Conservation (phyloP, 2,329 filamentous ascomycete species). For the Venturia asperata region DNA sequence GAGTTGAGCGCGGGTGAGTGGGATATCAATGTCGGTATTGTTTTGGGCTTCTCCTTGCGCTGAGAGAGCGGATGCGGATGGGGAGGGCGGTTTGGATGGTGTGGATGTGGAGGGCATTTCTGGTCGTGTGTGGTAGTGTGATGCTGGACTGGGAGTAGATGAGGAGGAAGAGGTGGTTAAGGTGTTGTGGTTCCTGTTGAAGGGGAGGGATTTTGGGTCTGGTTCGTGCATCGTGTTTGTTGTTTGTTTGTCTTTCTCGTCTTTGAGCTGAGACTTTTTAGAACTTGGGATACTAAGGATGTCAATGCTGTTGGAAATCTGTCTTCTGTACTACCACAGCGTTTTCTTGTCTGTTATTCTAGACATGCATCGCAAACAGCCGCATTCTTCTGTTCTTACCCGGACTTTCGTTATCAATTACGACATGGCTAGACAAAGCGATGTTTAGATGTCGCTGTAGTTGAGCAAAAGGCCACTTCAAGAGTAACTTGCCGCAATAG, state of each 20-base stretch:
- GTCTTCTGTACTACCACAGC: background rate
- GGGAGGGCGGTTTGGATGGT: background rate
- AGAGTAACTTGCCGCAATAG: background rate
- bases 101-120: background rate
- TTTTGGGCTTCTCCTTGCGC: background rate
- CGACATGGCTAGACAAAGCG: slow-evolving; percentile 1
- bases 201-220: background rate
- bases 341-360: background rate
- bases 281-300: background rate
- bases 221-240: background rate
- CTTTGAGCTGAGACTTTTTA: background rate
- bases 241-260: background rate
- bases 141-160: background rate
- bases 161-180: background rate
- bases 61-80: background rate
- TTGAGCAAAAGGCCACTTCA: background rate
- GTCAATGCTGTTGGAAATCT: too few relatives aligned
- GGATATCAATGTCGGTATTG: background rate
- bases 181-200: background rate
- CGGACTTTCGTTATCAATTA: background rate
- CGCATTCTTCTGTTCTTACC: background rate
- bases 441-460: background rate
- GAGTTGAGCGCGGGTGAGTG: slow-evolving; percentile 4
- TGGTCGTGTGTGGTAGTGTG: background rate
- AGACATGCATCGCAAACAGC: background rate